phyloP scores from a whole-genome alignment of 148 eudicot species.

The Pouteria glomerata region DNA sequence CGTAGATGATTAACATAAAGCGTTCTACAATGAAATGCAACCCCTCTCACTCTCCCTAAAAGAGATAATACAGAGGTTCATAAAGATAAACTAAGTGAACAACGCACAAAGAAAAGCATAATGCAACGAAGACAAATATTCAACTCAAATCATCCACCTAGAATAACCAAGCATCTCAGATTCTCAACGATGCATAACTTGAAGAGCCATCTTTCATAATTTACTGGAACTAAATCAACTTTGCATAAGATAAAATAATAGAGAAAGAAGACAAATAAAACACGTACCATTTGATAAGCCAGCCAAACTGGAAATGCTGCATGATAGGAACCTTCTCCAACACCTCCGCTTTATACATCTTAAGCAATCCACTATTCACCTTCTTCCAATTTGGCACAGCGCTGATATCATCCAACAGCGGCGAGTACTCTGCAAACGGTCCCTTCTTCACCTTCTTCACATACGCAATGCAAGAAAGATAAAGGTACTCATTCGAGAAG shows the following conservation, averaged over 20 bases:
- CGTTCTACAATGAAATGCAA: not conserved
- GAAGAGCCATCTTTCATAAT: not conserved
- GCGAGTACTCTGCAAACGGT: constrained; percentile 84
- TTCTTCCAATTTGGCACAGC: constrained; percentile 88
- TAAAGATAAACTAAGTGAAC: too few species aligned
- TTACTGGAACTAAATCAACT: not conserved
- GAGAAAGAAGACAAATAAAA: not conserved
- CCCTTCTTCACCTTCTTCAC: constrained; percentile 90
- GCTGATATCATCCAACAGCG: constrained; percentile 89
- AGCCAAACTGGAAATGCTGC: constrained; percentile 94
- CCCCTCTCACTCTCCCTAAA: not conserved
- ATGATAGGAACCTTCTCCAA: constrained; percentile 90
- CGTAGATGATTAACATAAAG: not conserved
- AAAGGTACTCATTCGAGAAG: constrained; percentile 69
- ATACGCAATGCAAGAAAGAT: constrained; percentile 65
- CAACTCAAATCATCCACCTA: too few species aligned
- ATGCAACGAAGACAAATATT: too few species aligned
- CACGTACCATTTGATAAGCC: constrained; percentile 74
- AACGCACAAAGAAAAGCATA: too few species aligned
- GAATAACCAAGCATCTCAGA: not conserved
- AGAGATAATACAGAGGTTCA: too few species aligned
- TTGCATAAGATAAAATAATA: not conserved
- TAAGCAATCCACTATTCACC: constrained; percentile 87
- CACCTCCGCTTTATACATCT: constrained; percentile 94
- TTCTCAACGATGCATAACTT: not conserved